Evolutionary conservation across 148 eudicot genomes (phyloP).

Genomic region (Nepenthes gracilis): DNA sequence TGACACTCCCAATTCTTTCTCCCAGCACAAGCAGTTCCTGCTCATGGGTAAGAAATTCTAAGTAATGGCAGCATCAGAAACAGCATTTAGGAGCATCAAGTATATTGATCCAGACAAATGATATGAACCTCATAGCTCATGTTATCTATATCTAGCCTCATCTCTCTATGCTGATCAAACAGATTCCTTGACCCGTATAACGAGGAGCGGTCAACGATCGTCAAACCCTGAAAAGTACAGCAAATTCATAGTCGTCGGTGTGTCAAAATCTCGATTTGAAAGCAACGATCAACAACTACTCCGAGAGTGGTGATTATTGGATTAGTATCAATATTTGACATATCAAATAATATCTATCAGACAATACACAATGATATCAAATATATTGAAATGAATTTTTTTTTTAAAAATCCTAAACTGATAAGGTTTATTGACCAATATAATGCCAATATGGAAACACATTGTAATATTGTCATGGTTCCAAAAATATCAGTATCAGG

Average conservation of each 20-base stretch:
- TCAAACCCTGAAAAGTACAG: slow-evolving; percentile 41
- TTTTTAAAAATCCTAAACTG: too few species aligned
- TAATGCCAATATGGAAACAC: too few species aligned
- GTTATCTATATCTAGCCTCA: slow-evolving; percentile 40
- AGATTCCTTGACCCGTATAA: slow-evolving; percentile 13
- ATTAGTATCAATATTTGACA: neutral
- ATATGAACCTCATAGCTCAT: slow-evolving; percentile 35
- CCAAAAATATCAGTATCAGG: too few species aligned
- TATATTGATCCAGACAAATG: too few species aligned
- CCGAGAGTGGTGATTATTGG: neutral
- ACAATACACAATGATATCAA: neutral
- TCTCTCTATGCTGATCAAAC: slow-evolving; percentile 25
- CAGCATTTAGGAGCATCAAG: too few species aligned
- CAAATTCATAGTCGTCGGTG: neutral
- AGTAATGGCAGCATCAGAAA: too few species aligned
- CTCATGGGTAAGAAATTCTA: neutral
- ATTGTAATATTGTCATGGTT: too few species aligned
- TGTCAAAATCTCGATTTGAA: neutral
- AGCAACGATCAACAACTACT: neutral
- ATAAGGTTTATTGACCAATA: too few species aligned
- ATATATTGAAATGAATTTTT: neutral
- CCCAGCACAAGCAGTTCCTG: slow-evolving; percentile 40
- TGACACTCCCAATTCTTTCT: slow-evolving; percentile 35
- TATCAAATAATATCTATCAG: neutral
- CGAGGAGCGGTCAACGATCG: neutral